These are phyloP conservation scores for Cyberlindnera xylosilytica DNA, from an alignment of 805 yeast genomes.

Conservation along the genomic window DNA sequence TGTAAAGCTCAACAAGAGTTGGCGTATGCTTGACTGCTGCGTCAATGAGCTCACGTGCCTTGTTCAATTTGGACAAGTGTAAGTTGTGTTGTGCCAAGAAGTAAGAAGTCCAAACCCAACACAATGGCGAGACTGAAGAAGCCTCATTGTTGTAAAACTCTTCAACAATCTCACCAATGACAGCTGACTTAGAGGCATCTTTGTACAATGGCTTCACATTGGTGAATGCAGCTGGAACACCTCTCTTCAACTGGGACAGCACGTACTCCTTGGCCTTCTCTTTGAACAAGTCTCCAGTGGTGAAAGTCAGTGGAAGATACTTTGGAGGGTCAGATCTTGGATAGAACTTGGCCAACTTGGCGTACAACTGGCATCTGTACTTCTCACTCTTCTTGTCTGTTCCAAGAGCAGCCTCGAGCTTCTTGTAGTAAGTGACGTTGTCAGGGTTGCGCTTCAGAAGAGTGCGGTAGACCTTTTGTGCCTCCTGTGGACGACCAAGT, in stretches of 20 bases:
- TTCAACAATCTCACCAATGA: conserved; percentile 51
- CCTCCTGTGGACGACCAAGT: conserved; percentile 56
- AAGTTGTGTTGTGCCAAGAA: conserved; percentile 79
- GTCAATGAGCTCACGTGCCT: conserved; percentile 58
- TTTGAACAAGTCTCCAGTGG: conserved; percentile 51
- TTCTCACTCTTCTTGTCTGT: conserved; percentile 43
- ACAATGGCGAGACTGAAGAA: conserved; percentile 32
- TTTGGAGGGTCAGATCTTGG: conserved; percentile 83
- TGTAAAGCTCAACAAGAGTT: conserved; percentile 76
- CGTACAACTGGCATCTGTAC: conserved; percentile 59
- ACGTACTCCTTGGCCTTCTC: conserved; percentile 52
- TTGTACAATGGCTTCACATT: conserved; percentile 79
- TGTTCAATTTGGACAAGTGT: conserved; percentile 45
- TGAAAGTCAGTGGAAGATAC: conserved; percentile 72
- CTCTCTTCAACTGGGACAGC: conserved; percentile 59
- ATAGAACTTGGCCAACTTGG: conserved; percentile 61
- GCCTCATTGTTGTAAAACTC: conserved; percentile 38
- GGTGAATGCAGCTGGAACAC: conserved; percentile 88
- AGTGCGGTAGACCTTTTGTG: conserved; percentile 63
- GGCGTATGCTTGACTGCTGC: conserved; percentile 72
- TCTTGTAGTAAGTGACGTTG: conserved; percentile 57
- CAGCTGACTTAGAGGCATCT: conserved; percentile 31
- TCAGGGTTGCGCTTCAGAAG: conserved; percentile 87
- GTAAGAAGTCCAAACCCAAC: conserved; percentile 64
- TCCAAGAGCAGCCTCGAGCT: conserved; percentile 64